phyloP scores from a whole-genome alignment of 1,139 yeast genomes.

The Candida pseudocylindracea region DNA sequence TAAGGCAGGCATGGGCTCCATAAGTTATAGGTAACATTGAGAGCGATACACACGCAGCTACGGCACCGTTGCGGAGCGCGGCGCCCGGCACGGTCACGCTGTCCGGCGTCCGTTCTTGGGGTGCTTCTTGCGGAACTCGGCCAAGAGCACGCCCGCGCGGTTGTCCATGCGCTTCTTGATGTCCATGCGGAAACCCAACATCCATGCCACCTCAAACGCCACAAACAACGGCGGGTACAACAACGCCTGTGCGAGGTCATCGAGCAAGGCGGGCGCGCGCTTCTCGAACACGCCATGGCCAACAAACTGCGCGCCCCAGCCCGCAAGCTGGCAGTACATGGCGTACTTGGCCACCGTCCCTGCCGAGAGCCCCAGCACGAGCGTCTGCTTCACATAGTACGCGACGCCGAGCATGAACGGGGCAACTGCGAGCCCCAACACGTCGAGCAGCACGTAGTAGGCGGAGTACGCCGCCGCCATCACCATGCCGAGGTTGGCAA shows the following conservation, averaged over 20 bases:
- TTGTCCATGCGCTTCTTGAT: slow-evolving; percentile 32
- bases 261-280: slow-evolving; percentile 73
- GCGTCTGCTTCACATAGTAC: slow-evolving; percentile 13
- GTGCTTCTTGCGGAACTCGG: not conserved
- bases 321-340: slow-evolving; percentile 15
- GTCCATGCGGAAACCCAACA: slow-evolving; percentile 34
- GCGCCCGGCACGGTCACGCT: too few relatives aligned
- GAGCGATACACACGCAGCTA: too few relatives aligned
- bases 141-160: slow-evolving; percentile 17
- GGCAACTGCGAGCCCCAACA: too few relatives aligned
- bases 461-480: slow-evolving; percentile 14
- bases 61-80: too few relatives aligned
- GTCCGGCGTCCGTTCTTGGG: not conserved
- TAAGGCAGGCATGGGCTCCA: not conserved
- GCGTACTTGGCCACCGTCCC: slow-evolving; percentile 4
- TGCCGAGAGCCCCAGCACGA: slow-evolving; percentile 5
- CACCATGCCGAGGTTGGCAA: slow-evolving; percentile 16
- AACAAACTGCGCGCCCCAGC: slow-evolving; percentile 77
- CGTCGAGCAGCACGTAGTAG: slow-evolving; percentile 20
- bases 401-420: slow-evolving; percentile 14
- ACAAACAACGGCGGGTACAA: slow-evolving; percentile 87
- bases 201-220: slow-evolving; percentile 51
- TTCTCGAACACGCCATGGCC: slow-evolving; percentile 75
- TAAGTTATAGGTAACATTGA: too few relatives aligned
- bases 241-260: slow-evolving; percentile 63